These are phyloP conservation scores for Ceratocystis diversiconidia DNA, from an alignment of 2,329 filamentous ascomycete genomes.

Conservation along the genomic window DNA sequence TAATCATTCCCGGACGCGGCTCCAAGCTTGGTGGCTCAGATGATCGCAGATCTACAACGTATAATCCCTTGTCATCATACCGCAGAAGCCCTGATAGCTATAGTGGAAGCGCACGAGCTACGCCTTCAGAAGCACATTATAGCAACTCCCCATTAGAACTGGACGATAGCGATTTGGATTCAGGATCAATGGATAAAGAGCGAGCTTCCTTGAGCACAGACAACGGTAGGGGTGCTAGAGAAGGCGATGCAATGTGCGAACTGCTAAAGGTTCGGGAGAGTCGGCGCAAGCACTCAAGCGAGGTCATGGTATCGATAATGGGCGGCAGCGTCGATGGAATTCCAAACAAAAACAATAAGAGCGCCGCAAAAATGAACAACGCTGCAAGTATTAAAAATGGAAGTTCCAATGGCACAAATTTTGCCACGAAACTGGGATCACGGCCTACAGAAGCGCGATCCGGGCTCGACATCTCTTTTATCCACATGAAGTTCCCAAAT, in stretches of 20 bases:
- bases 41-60: conserved; percentile 25
- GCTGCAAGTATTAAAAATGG: background rate
- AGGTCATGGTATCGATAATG: conserved; percentile 10
- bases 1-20: conserved; percentile 48
- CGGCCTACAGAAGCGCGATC: background rate
- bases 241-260: conserved; percentile 46
- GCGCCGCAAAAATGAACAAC: background rate
- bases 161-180: conserved; percentile 46
- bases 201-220: background rate
- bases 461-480: background rate
- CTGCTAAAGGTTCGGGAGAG: conserved; percentile 43
- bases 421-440: background rate
- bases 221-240: conserved; percentile 21
- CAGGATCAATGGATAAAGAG: conserved; percentile 34
- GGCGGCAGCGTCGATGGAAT: conserved; percentile 21
- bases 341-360: conserved; percentile 20
- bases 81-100: background rate
- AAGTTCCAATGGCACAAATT: background rate
- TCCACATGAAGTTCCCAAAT: background rate
- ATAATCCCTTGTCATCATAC: background rate
- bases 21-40: conserved; percentile 41
- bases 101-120: conserved; percentile 30
- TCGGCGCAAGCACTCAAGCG: conserved; percentile 30
- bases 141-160: conserved; percentile 23
- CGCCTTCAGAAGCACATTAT: conserved; percentile 27